Percentiles rank a stretch among this genome's conserved stretches.
phyloP scores from a whole-genome alignment of 805 yeast genomes.

The Yamadazyma ubonensis region DNA sequence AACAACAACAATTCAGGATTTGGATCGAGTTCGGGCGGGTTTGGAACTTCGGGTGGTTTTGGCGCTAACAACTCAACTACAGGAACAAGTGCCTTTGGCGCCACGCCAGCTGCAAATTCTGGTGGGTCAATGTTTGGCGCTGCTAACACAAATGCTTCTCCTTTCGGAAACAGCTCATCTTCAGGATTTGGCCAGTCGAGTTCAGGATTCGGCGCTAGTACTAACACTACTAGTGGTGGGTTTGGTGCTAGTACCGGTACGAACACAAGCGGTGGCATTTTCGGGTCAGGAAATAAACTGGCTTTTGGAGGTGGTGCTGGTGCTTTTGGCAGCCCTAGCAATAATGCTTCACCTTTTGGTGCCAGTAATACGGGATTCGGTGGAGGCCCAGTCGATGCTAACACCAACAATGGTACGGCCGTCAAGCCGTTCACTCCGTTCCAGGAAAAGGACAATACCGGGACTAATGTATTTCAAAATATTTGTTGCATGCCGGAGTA shows the following conservation, averaged over 20 bases:
- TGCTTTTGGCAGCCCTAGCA: constrained; percentile 14
- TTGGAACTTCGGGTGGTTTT: constrained; percentile 22
- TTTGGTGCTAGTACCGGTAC: constrained; percentile 15
- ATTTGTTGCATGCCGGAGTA: constrained; percentile 92
- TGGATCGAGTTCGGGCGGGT: constrained; percentile 10
- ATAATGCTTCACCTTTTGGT: constrained; percentile 13
- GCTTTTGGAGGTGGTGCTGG: constrained; percentile 22
- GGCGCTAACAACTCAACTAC: constrained; percentile 16
- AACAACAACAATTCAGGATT: constrained; percentile 12
- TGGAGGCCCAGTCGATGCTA: constrained; percentile 32
- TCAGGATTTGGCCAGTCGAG: constrained; percentile 16
- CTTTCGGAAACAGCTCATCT: constrained; percentile 16
- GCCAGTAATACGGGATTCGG: constrained; percentile 20
- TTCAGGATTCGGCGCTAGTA: constrained; percentile 22
- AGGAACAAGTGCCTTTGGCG: constrained; percentile 10
- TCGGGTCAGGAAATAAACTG: constrained; percentile 17
- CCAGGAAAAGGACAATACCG: constrained; percentile 70
- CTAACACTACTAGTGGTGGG: constrained; percentile 17
- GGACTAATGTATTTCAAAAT: constrained; percentile 59
- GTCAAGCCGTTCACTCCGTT: constrained; percentile 66
- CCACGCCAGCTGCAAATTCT: constrained; percentile 4
- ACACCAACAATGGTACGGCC: constrained; percentile 64
- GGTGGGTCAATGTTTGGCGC: constrained; percentile 12
- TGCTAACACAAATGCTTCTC: constrained; percentile 20
- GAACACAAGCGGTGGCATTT: constrained; percentile 7